phyloP scores from a whole-genome alignment of 1,284 basidiomycete genomes.

The Tremellales sp. region DNA sequence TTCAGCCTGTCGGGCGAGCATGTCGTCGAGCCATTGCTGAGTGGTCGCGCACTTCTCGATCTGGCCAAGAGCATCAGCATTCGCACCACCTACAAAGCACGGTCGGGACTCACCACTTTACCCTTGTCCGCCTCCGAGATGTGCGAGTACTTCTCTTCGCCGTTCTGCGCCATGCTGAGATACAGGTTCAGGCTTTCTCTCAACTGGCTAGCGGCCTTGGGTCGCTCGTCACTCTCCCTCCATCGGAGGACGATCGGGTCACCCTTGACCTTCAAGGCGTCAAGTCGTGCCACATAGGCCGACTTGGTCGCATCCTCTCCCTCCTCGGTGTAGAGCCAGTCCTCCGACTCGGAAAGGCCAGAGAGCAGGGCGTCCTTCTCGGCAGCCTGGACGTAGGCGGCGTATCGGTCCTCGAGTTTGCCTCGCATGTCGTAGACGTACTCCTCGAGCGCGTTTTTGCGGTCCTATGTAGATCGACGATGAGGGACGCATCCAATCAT shows the following conservation, averaged over 20 bases:
- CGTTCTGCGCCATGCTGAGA: slow-evolving; percentile 70
- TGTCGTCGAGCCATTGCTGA: slow-evolving; percentile 91
- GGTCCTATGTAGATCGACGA: slow-evolving; percentile 57
- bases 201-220: slow-evolving; percentile 64
- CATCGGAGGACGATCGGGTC: slow-evolving; percentile 78
- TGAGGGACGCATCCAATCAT: not conserved
- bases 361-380: slow-evolving; percentile 74
- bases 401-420: slow-evolving; percentile 84
- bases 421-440: slow-evolving; percentile 90
- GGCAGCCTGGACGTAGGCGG: slow-evolving; percentile 62
- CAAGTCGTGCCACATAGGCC: slow-evolving; percentile 73
- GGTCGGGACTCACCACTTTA: slow-evolving; percentile 60
- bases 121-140: slow-evolving; percentile 83
- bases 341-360: slow-evolving; percentile 72
- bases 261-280: slow-evolving; percentile 73
- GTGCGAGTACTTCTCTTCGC: slow-evolving; percentile 79
- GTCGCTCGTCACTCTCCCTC: slow-evolving; percentile 75
- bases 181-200: slow-evolving; percentile 82
- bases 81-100: not conserved
- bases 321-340: slow-evolving; percentile 93
- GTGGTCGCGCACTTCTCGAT: slow-evolving; percentile 60
- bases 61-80: slow-evolving; percentile 17
- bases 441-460: slow-evolving; percentile 95
- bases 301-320: slow-evolving; percentile 93
- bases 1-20: slow-evolving; percentile 77